phyloP scores from a whole-genome alignment of 2,329 filamentous ascomycete genomes.

The Tolypocladium pustulatum region DNA sequence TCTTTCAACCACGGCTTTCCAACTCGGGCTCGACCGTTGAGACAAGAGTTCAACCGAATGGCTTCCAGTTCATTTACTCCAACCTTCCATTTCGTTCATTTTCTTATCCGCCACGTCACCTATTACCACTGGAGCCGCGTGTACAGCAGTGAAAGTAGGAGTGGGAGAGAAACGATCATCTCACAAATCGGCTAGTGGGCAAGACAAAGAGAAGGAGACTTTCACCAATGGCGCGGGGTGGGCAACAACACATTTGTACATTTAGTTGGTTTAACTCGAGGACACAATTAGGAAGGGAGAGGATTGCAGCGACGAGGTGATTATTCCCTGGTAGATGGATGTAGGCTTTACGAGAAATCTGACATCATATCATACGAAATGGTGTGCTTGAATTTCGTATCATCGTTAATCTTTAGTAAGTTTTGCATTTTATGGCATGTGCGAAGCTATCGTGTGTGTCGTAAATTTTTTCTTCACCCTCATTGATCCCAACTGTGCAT shows the following conservation, averaged over 20 bases:
- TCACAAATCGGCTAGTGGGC: neutral
- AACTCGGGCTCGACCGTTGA: neutral
- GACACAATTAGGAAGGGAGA: neutral
- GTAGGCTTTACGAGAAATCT: constrained; percentile 9
- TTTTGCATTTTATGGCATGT: too few species aligned
- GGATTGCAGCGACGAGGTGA: neutral
- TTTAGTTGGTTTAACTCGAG: constrained; percentile 13
- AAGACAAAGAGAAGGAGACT: neutral
- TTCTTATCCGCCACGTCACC: constrained; percentile 5
- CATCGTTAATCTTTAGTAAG: too few species aligned
- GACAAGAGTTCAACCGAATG: neutral
- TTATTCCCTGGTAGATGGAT: constrained; percentile 1
- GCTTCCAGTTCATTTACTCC: neutral
- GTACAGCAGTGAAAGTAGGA: constrained; percentile 15
- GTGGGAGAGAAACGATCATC: neutral
- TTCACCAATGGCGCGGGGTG: neutral
- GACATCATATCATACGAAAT: neutral
- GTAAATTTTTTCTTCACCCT: too few species aligned
- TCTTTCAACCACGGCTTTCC: constrained; percentile 8
- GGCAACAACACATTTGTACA: constrained; percentile 18
- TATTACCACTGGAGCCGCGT: constrained; percentile 10
- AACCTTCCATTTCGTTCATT: constrained; percentile 7
- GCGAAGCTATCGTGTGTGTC: too few species aligned
- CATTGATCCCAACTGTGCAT: too few species aligned
- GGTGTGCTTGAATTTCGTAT: neutral